These are phyloP conservation scores for Xylaria palmicola DNA, from an alignment of 495 filamentous ascomycete genomes.

Conservation along the genomic window DNA sequence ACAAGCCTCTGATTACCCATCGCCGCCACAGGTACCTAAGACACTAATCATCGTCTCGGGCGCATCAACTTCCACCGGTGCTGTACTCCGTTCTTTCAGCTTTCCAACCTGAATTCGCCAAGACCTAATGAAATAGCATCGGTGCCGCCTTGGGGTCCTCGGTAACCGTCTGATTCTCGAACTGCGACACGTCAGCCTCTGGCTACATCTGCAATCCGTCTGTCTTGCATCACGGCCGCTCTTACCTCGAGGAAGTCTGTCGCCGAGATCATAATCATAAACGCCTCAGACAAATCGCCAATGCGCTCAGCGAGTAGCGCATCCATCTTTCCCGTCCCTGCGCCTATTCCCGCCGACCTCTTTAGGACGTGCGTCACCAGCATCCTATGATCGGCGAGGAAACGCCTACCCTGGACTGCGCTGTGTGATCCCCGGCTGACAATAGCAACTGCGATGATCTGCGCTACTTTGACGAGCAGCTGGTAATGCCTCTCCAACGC, in stretches of 20 bases:
- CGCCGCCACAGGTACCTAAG: neutral
- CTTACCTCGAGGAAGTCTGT: constrained; percentile 62
- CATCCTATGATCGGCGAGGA: constrained; percentile 75
- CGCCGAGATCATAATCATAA: constrained; percentile 55
- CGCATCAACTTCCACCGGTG: neutral
- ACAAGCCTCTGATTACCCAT: neutral
- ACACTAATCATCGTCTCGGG: neutral
- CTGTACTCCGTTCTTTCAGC: neutral
- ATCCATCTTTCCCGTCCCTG: constrained; percentile 32
- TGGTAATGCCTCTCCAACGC: constrained; percentile 79
- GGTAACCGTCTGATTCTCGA: constrained; percentile 38
- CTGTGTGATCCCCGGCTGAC: constrained; percentile 80
- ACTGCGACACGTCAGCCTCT: constrained; percentile 27
- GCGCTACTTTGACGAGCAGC: constrained; percentile 75
- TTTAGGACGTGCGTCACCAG: constrained; percentile 90
- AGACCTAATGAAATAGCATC: constrained; percentile 24
- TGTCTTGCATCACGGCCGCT: neutral
- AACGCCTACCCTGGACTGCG: constrained; percentile 69
- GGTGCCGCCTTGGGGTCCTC: constrained; percentile 19
- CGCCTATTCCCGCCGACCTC: constrained; percentile 76
- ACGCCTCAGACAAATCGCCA: constrained; percentile 56
- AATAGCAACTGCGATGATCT: constrained; percentile 76
- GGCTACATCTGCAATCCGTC: neutral
- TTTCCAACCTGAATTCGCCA: neutral
- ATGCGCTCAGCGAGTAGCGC: constrained; percentile 44